These are phyloP conservation scores for Leucoagaricus sp. DNA, from an alignment of 1,284 basidiomycete species.

Conservation along the genomic window DNA sequence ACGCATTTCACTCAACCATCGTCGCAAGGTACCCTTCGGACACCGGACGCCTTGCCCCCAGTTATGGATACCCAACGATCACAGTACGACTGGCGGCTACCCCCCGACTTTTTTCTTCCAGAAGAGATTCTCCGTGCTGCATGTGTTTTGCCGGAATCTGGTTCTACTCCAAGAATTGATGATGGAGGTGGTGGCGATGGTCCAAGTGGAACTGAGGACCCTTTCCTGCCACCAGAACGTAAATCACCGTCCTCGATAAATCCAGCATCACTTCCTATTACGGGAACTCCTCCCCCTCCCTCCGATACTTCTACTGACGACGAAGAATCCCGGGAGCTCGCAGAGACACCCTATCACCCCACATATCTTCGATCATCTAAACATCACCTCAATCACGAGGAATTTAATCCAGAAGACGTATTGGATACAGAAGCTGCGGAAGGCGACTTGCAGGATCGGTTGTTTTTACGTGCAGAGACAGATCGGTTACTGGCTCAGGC, in stretches of 20 bases:
- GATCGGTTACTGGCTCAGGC: conserved; percentile 12
- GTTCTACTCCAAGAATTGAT: background rate
- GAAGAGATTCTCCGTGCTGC: conserved; percentile 1
- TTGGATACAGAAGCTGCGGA: conserved; percentile 4
- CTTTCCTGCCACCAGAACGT: background rate
- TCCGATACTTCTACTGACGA: conserved; percentile 4
- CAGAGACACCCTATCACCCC: background rate
- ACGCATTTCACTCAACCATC: background rate
- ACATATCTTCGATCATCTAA: background rate
- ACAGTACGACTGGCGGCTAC: background rate
- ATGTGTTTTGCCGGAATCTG: background rate
- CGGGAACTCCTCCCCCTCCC: conserved; percentile 6
- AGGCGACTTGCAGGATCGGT: conserved; percentile 8
- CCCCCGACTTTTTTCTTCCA: background rate
- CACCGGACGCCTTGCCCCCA: background rate
- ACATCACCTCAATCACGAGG: background rate
- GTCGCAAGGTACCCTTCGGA: background rate
- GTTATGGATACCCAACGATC: background rate
- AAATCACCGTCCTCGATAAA: background rate
- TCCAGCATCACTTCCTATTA: background rate
- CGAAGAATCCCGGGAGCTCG: background rate
- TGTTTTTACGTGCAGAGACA: conserved; percentile 11
- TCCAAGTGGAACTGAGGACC: background rate
- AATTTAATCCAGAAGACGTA: background rate
- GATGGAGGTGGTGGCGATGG: background rate